Conservation (phyloP, 1,139 yeast genomes). For the Pneumocystis canis region DNA sequence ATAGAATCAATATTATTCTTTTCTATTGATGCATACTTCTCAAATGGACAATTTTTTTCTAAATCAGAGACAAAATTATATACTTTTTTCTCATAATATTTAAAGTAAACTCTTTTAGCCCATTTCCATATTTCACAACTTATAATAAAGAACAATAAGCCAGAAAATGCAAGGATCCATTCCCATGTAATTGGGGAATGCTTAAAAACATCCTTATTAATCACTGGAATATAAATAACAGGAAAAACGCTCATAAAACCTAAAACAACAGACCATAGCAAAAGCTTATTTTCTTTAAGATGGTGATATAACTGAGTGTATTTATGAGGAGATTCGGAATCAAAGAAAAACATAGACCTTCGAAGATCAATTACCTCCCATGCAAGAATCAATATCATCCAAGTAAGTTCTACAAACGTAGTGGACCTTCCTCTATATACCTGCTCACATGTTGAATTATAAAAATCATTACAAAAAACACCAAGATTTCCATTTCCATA, state of each 20-base stretch:
- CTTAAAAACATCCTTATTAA: slow-evolving; percentile 60
- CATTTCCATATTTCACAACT: slow-evolving; percentile 17
- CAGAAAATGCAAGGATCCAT: slow-evolving; percentile 68
- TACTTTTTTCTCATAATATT: neutral
- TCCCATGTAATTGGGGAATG: slow-evolving; percentile 65
- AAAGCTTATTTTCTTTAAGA: slow-evolving; percentile 60
- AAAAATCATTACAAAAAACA: slow-evolving; percentile 39
- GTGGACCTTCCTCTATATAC: slow-evolving; percentile 74
- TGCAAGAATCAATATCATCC: slow-evolving; percentile 76
- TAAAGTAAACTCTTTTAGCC: slow-evolving; percentile 12
- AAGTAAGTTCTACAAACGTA: slow-evolving; percentile 73
- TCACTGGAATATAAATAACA: slow-evolving; percentile 74
- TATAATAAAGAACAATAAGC: slow-evolving; percentile 27
- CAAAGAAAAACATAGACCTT: slow-evolving; percentile 31
- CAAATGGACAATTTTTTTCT: neutral
- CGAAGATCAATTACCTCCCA: slow-evolving; percentile 80
- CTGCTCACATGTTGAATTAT: slow-evolving; percentile 36
- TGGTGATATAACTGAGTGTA: slow-evolving; percentile 30
- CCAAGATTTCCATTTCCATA: slow-evolving; percentile 60
- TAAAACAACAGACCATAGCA: slow-evolving; percentile 68
- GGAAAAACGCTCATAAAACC: slow-evolving; percentile 70
- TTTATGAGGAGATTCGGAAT: slow-evolving; percentile 14
- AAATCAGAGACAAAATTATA: neutral
- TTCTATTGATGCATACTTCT: neutral
- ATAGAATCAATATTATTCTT: neutral